Base-by-base conservation (phyloP, 371 early-diverging fungal genomes). In the Conidiobolus coronatus region DNA sequence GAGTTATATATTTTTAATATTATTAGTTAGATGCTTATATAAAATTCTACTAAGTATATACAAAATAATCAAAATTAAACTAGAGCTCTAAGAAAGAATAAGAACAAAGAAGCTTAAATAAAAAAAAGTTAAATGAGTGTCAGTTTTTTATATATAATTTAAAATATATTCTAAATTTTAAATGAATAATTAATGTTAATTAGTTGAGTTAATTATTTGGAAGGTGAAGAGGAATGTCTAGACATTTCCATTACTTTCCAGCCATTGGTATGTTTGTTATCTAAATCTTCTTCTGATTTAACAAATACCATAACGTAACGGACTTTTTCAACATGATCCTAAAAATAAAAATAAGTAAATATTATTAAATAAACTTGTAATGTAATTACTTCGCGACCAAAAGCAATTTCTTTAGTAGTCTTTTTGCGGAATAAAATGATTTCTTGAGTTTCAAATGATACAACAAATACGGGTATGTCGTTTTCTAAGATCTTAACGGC, bases 361-460 rank as follows among this genome's bases (percentile, higher is more conserved):
- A 42, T 13, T 19, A 36, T 15, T 45, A 1, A 39, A 12, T 33
- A 23, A 8, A 18, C 11, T 11, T 34, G 7, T 19, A n/a, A 45
- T 36, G 8, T 35, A 42, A 29, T 35, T 62, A 65, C 65, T 57
- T 88, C 91, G 41, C 75, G 67, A 43, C 96, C 94, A 56, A 75
- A 71, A 4, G 73, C 81, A 46, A 93, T 69, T 60, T 85, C 90
- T 33, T 79, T 75, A 6, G 77, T 73, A 55, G 71, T 70, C 21
- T 71, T 70, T 63, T 93, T 77, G 45, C 89, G 75, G 75, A 91
- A 92, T n/a, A 87, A 58, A 38, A 87, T 77, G 50, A 91, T 73
- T 59, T 96, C 90, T 60, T 92, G 89, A 12, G 94, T 89, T 54
- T 79, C 73, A 75, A 86, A 94, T 1, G 84, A 77, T 35, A 96